Percentiles rank a stretch among this genome's conserved stretches.
These are phyloP conservation scores for Beta macrorhiza DNA, from an alignment of 179 eudicot genomes.

Conservation along the genomic window DNA sequence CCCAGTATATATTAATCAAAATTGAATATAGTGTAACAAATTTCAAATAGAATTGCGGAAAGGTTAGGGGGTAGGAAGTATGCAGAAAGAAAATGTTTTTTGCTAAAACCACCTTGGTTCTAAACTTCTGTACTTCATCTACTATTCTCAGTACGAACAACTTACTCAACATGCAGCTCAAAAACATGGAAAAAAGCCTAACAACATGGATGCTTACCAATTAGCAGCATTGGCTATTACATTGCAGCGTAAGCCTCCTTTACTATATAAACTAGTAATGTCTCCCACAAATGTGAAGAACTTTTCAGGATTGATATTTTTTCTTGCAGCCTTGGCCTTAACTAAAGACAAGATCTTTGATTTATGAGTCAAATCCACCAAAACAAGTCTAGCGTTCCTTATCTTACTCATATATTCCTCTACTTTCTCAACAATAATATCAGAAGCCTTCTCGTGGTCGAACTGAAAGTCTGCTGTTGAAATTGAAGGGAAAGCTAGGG, in stretches of 20 bases:
- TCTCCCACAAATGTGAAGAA: slow-evolving; percentile 87
- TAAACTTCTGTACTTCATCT: not conserved
- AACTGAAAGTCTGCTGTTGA: slow-evolving; percentile 93
- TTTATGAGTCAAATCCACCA: slow-evolving; percentile 71
- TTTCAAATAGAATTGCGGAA: not conserved
- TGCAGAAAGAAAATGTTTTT: not conserved
- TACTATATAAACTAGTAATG: slow-evolving; percentile 64
- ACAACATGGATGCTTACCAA: slow-evolving; percentile 51
- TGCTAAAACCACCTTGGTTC: not conserved
- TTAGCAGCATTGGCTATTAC: slow-evolving; percentile 93
- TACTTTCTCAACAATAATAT: slow-evolving; percentile 78
- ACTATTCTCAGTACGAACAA: not conserved
- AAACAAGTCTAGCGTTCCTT: slow-evolving; percentile 69
- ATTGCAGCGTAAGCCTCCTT: slow-evolving; percentile 66
- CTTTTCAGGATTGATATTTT: slow-evolving; percentile 53
- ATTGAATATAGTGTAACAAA: not conserved
- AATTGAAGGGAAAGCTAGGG: slow-evolving; percentile 93
- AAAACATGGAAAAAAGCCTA: not conserved
- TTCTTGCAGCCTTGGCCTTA: slow-evolving; percentile 61
- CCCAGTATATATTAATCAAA: too few species aligned
- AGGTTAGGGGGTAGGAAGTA: not conserved
- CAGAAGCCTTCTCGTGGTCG: slow-evolving; percentile 79
- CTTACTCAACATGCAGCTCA: not conserved
- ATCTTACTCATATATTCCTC: slow-evolving; percentile 50
- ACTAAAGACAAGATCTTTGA: slow-evolving; percentile 86